Evolutionary conservation across 208 protist species (phyloP), one percentile per base, ranked within the genome.

Genomic region (Leishmania amazonensis): DNA sequence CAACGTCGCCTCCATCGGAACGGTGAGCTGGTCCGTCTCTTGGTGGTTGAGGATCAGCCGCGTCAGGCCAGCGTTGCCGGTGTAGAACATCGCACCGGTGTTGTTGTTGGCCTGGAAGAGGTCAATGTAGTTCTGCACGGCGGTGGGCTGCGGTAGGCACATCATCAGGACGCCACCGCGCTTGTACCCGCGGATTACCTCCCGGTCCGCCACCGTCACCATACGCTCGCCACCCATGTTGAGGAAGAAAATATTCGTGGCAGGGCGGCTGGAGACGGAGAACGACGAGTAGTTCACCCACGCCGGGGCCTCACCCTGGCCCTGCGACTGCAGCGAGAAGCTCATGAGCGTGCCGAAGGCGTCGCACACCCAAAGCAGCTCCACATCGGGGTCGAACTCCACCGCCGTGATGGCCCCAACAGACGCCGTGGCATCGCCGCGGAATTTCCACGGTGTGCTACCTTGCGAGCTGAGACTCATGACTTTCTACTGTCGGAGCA

Each of bases 351-450:
- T 88, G 65, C 93, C 93, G 79, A 91, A 97, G 80, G 84, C 89
- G 76, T 98, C 95, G 79, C 88, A 90, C 38, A 93, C 84, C 95
- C 95, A 98, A 51, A 98, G 87, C 75, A 98, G 85, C 87, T 98
- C 95, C 49, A 95, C 74, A 58, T 95, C 91, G 15, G 93, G 93
- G 81, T 98, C 95, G 81, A 98, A 98, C 86, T 95, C 90, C 17
- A 98, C 85, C 15, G 95, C 90, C 47, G 88, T 96, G 80, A 98
- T 89, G 57, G 80, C 88, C 35, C 91, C 91, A 17, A 94, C 79
- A 28, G 90, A 93, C 11, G 92, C 91, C 70, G 89, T 87, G 62
- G 86, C 90, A 28, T 86, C 88, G n/a, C 92, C 90, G 47, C 91
- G 83, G 35, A 91, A 89, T 83, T 94, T 90, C 93, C 95, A 98